Evolutionary conservation across 1,284 basidiomycete genomes (phyloP).

Genomic region (Pseudozyma flocculosa): DNA sequence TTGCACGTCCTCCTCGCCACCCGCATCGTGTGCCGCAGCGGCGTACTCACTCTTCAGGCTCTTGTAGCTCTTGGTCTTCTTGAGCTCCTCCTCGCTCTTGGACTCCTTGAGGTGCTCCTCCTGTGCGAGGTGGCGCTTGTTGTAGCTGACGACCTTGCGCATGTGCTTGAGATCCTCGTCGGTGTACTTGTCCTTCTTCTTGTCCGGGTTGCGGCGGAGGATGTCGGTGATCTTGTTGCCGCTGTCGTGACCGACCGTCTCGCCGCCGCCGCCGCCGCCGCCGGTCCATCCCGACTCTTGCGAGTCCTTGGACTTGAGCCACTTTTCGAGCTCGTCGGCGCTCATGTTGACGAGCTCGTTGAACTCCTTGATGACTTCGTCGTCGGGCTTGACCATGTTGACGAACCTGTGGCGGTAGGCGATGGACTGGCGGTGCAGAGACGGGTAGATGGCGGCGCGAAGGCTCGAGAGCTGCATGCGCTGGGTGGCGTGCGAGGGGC

Average conservation of each 20-base stretch:
- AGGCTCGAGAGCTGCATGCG: no score
- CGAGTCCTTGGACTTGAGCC: conserved; percentile 51
- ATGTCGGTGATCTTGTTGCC: conserved; percentile 53
- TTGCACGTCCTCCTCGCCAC: neutral
- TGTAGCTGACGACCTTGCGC: conserved; percentile 56
- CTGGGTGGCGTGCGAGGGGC: no score
- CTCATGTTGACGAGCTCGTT: conserved; percentile 57
- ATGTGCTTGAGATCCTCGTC: conserved; percentile 55
- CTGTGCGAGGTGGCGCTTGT: conserved; percentile 56
- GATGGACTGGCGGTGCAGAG: neutral
- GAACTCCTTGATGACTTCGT: conserved; percentile 47
- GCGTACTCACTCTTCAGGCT: conserved; percentile 43
- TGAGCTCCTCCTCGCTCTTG: conserved; percentile 40
- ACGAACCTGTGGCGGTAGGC: neutral
- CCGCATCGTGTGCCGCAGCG: no score
- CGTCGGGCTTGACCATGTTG: conserved; percentile 40
- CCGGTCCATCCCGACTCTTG: conserved; percentile 46
- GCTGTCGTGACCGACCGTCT: conserved; percentile 50
- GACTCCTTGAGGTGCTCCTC: conserved; percentile 45
- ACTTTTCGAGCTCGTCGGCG: conserved; percentile 46
- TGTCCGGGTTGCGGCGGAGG: conserved; percentile 53
- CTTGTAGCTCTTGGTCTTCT: conserved; percentile 46
- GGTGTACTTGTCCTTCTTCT: conserved; percentile 50
- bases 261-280: conserved; percentile 23
- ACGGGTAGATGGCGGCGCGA: neutral